A percentile compares a stretch with the other conserved stretches of the same genome.
These are phyloP conservation scores for Calonectria pteridis DNA, from an alignment of 2,329 filamentous ascomycete genomes.

Conservation along the genomic window DNA sequence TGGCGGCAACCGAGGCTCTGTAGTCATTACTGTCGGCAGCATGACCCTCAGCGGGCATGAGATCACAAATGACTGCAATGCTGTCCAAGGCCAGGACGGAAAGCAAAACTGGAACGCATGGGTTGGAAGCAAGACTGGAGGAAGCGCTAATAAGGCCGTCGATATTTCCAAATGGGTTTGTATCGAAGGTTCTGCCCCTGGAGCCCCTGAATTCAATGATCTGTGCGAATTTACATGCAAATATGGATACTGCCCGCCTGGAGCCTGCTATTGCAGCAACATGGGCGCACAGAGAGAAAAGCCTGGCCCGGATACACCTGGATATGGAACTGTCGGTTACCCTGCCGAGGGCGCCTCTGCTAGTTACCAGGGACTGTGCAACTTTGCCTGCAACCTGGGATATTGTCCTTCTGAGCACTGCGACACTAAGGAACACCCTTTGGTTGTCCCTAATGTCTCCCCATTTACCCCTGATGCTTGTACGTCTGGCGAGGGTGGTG, in stretches of 20 bases:
- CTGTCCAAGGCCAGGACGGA: neutral
- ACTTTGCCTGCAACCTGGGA: conserved; percentile 8
- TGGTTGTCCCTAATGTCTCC: conserved; percentile 4
- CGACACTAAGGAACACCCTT: conserved; percentile 1
- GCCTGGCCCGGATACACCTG: neutral
- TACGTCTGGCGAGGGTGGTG: conserved; percentile 1
- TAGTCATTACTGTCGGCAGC: neutral
- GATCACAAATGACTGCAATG: neutral
- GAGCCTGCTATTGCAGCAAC: conserved; percentile 13
- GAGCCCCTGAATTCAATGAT: neutral
- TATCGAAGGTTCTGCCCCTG: conserved; percentile 6
- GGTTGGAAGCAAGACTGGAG: conserved; percentile 8
- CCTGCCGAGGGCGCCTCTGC: conserved; percentile 3
- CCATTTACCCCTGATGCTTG: conserved; percentile 12
- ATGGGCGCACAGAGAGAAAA: conserved; percentile 8
- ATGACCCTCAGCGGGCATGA: neutral
- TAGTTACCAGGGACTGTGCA: conserved; percentile 8
- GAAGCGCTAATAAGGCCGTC: conserved; percentile 1
- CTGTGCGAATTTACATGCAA: conserved; percentile 14
- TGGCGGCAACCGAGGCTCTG: neutral
- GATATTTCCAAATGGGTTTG: conserved; percentile 13
- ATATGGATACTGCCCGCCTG: conserved; percentile 8
- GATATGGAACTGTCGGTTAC: neutral
- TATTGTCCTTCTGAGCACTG: conserved; percentile 9
- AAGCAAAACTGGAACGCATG: conserved; percentile 15